A percentile compares a stretch with the other conserved stretches of the same genome.
These are phyloP conservation scores for Sugiyamaella castrensis DNA, from an alignment of 1,139 yeast genomes.

Conservation along the genomic window DNA sequence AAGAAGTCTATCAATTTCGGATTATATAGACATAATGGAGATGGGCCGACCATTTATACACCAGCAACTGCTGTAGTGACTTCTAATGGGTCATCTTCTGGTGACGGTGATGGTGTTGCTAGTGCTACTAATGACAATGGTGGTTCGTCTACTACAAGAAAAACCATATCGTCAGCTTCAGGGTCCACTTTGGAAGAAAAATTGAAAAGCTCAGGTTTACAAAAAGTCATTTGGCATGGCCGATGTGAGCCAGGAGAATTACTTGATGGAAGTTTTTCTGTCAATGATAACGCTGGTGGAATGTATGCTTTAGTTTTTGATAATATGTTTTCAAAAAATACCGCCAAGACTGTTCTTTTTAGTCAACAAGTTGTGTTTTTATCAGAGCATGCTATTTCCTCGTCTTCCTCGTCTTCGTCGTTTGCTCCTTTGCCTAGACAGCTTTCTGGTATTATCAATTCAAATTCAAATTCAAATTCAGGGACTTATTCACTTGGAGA, in stretches of 20 bases:
- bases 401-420: background rate
- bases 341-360: conserved; percentile 76
- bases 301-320: conserved; percentile 88
- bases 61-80: conserved; percentile 4
- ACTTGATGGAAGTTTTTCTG: conserved; percentile 56
- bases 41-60: conserved; percentile 4
- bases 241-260: conserved; percentile 38
- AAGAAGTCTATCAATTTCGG: conserved; percentile 77
- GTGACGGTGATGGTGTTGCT: too few species aligned
- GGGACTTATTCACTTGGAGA: background rate
- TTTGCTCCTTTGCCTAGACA: background rate
- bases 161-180: conserved; percentile 13
- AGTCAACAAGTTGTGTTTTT: conserved; percentile 46
- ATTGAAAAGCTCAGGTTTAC: conserved; percentile 36
- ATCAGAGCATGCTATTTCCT: background rate
- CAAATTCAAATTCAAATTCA: background rate
- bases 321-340: conserved; percentile 84
- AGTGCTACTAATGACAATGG: background rate
- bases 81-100: background rate
- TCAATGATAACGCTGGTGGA: conserved; percentile 46
- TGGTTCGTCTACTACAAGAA: conserved; percentile 5
- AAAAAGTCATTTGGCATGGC: conserved; percentile 37
- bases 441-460: too few species aligned
- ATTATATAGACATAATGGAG: conserved; percentile 42
- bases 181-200: conserved; percentile 32